Percentiles rank a stretch among this genome's conserved stretches.
These are phyloP conservation scores for Mallotus nudiflorus DNA, from an alignment of 345 rosid species.

Conservation along the genomic window DNA sequence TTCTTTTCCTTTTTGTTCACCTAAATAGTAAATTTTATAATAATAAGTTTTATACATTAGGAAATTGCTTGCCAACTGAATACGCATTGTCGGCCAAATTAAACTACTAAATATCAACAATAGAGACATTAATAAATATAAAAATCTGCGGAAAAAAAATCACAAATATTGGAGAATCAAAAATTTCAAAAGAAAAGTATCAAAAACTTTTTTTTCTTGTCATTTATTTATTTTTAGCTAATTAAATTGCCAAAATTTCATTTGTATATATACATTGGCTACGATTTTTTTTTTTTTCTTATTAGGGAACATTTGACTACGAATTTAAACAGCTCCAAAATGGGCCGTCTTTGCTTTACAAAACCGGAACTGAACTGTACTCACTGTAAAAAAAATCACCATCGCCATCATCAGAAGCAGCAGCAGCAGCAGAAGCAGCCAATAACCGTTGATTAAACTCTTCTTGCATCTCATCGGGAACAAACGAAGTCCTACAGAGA, in stretches of 20 bases:
- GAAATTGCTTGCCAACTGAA: not conserved
- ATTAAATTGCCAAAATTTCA: conserved; percentile 13
- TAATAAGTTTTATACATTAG: no score
- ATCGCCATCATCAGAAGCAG: conserved; percentile 2
- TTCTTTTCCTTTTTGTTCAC: no score
- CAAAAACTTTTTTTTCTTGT: not conserved
- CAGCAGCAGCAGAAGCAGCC: conserved; percentile 50
- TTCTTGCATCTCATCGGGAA: conserved; percentile 79
- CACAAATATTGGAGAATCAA: not conserved
- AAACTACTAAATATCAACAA: not conserved
- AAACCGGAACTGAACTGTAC: conserved; percentile 45
- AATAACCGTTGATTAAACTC: conserved; percentile 81
- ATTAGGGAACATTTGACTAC: conserved; percentile 9
- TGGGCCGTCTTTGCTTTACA: conserved; percentile 14
- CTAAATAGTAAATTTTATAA: no score
- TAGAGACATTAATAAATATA: not conserved
- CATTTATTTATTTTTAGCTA: not conserved
- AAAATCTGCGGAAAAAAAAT: not conserved
- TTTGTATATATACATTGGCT: conserved; percentile 10
- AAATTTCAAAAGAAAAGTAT: not conserved
- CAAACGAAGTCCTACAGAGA: conserved; percentile 75
- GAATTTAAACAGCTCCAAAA: not conserved
- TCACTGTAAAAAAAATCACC: conserved; percentile 53
- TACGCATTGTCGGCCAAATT: not conserved
- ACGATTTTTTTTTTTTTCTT: no score